Percentiles rank a stretch among this genome's conserved stretches.
These are phyloP conservation scores for Chlorella sorokiniana DNA, from an alignment of 139 green algal species.

Conservation along the genomic window DNA sequence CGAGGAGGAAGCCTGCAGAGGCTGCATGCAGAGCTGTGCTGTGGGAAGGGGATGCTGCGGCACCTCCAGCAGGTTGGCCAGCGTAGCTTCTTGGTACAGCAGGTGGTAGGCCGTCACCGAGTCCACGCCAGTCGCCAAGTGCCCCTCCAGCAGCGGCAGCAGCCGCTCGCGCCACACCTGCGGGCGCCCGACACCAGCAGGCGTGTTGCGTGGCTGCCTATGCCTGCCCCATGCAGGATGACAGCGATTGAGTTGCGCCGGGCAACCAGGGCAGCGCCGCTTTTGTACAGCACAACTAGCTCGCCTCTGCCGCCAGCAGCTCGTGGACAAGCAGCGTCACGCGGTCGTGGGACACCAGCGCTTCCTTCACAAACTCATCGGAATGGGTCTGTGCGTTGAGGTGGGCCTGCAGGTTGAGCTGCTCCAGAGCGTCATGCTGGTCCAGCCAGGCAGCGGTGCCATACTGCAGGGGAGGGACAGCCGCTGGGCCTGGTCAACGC, in stretches of 20 bases:
- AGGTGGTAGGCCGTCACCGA: conserved; percentile 66
- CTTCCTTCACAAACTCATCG: conserved; percentile 89
- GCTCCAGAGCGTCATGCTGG: conserved; percentile 65
- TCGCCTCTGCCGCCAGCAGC: conserved; percentile 76
- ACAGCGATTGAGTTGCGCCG: no score
- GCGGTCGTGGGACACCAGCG: conserved; percentile 76
- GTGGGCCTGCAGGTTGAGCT: conserved; percentile 82
- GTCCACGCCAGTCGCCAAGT: conserved; percentile 67
- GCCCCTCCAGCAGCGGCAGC: conserved; percentile 65
- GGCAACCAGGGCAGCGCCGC: background rate
- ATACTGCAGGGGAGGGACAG: conserved; percentile 40
- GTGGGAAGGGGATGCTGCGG: background rate
- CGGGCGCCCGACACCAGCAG: background rate
- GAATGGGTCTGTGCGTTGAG: conserved; percentile 73
- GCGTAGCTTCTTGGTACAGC: conserved; percentile 73
- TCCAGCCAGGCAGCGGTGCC: conserved; percentile 60
- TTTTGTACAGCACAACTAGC: background rate
- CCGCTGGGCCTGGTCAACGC: background rate
- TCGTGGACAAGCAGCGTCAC: conserved; percentile 72
- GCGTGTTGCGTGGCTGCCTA: background rate
- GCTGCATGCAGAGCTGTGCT: background rate
- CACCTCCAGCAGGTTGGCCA: conserved; percentile 88
- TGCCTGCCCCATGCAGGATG: no score
- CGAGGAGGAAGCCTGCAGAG: no score
- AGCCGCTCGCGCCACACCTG: conserved; percentile 81